phyloP scores from a whole-genome alignment of 2,329 filamentous ascomycete species.

The Tolypocladium album region DNA sequence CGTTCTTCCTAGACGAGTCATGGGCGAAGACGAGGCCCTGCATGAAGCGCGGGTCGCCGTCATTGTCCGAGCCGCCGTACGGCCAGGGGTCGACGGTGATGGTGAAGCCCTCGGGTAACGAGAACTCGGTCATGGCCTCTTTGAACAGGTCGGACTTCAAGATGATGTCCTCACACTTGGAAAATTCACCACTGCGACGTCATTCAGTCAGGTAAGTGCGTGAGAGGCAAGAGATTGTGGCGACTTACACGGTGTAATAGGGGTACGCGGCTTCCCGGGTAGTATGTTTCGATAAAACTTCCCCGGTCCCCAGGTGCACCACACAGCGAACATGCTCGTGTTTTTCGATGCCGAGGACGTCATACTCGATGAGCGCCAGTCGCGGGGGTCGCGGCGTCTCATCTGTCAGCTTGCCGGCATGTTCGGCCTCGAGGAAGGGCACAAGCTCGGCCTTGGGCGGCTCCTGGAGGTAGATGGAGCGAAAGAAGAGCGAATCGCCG shows the following conservation, averaged over 20 bases:
- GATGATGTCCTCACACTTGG: constrained; percentile 27
- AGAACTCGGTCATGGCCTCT: constrained; percentile 34
- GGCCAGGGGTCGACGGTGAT: constrained; percentile 53
- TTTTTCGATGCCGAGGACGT: constrained; percentile 21
- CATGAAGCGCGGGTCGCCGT: constrained; percentile 32
- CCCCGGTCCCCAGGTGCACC: constrained; percentile 23
- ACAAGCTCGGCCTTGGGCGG: constrained; percentile 48
- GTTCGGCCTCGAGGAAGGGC: constrained; percentile 51
- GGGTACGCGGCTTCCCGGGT: constrained; percentile 21
- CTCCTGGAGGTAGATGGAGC: constrained; percentile 53
- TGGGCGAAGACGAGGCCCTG: constrained; percentile 40
- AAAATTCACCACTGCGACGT: constrained; percentile 24
- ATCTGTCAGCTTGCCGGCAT: constrained; percentile 35
- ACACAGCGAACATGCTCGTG: constrained; percentile 24
- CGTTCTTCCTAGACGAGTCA: constrained; percentile 29
- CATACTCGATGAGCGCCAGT: constrained; percentile 34
- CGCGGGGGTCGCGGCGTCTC: constrained; percentile 32
- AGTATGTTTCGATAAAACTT: constrained; percentile 15
- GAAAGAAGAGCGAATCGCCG: constrained; percentile 27
- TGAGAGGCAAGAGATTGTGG: no score
- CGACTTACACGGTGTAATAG: constrained; percentile 14
- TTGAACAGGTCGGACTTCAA: constrained; percentile 33
- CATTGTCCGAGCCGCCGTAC: constrained; percentile 38
- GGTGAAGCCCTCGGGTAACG: constrained; percentile 31
- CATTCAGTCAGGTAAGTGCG: neutral